Evolutionary conservation across 1,284 basidiomycete genomes (phyloP), one percentile per base, ranked within the genome.

Genomic region (Blastosporella zonata): DNA sequence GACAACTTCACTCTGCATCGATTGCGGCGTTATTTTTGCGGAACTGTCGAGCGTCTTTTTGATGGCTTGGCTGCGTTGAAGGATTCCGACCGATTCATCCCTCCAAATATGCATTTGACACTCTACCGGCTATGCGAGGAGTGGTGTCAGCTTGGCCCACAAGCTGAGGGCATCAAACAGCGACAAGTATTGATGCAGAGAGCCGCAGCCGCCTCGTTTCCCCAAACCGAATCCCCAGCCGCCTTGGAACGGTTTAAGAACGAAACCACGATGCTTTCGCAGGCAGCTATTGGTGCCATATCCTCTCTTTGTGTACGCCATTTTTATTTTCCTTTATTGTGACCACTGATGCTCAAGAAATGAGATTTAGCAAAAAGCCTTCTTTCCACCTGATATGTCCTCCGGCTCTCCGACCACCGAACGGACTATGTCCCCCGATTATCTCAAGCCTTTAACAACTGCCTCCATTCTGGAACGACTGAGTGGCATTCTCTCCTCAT

Each of bases 51-150:
- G 64, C 81, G 87, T 46, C 75, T 97, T 6, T 93, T 94, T 55
- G 87, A 92, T 53, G 86, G 82, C 10, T 69, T 93, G 13, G 82
- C 84, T 4, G 79, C 79, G 35, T 69, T 91, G 22, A 84, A 82
- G 48, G 82, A 87, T 52, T 82, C 83, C 1, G 90, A 93, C 49
- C 75, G 84, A 1, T 91, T 90, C 63, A 82, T 92, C 46, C 82
- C 88, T 3, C 72, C 79, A 6, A 82, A 90, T 47, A 84, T 86
- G 67, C 84, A 93, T 58, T 74, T 93, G 6, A 79, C 84, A 6
- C 72, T 97, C 43, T 97, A 92, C 67, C 81, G 87, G 38, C 72
- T 93, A 35, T 95, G 93, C 60, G 90, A 93, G 64, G 93, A 96
- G 58, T 97, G 95, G 95, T 96, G 94, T 64, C 84, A 90, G 57